Evolutionary conservation across 441 rosid species (phyloP), one percentile per base, ranked within the genome.

Genomic region (Manihot esculenta): DNA sequence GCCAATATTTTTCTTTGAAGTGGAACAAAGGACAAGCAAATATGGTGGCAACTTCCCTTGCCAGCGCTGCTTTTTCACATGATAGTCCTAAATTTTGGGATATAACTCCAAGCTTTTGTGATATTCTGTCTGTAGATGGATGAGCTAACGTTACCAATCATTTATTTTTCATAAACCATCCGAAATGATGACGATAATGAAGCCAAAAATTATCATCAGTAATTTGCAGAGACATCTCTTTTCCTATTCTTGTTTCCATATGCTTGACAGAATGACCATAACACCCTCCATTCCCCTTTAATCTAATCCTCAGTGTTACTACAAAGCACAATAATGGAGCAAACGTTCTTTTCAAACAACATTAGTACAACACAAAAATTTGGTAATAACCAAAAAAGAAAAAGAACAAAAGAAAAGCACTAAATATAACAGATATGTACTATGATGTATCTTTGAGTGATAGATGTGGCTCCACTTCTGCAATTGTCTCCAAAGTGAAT

Each of bases 131-230:
- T n/a, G n/a, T n/a, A n/a, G n/a, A n/a, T n/a, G n/a, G n/a, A n/a
- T n/a, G 5, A 35, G 5, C 4, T 2, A 30, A 30, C 4, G 35
- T 30, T 30, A 30, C 35, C 35, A 30, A 30, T 30, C 35, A 30
- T 30, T 30, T 30, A 30, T 30, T 67, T 42, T 61, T 33, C 47
- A 49, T 62, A 73, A 35, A 20, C 50, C 48, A 64, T 48, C 59
- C 20, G 56, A 57, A 44, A 61, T 69, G 70, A 69, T 74, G 59
- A 41, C 33, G 53, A 62, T 74, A 53, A 53, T 67, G 70, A 66
- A 38, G 42, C 64, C 63, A 33, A 24, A 51, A 24, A 55, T 74
- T 44, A 69, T 30, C 41, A 35, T 35, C 41, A 35, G 26, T 17
- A n/a, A 26, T 26, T 45, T 62, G 24, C 15, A 30, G n/a, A 23